Base-by-base conservation (phyloP, 1,284 basidiomycete genomes). In the Ceratobasidium sp. region DNA sequence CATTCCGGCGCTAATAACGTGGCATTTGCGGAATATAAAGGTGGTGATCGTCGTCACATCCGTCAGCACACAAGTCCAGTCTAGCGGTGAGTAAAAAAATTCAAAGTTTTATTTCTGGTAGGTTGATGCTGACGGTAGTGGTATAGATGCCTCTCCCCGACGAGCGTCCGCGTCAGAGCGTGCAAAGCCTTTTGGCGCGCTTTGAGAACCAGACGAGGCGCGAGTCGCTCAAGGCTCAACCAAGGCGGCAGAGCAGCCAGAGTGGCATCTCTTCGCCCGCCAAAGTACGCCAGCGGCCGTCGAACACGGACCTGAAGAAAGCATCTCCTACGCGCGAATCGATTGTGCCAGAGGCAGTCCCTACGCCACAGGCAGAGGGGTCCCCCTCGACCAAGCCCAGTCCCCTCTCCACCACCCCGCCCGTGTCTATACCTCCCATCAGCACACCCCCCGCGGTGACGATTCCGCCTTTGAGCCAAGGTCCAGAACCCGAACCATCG, bases 111-210 rank as follows among this genome's bases (percentile, higher is more conserved):
- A 5, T 66, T 46, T 66, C 18, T 26, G 23, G n/a, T 15, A 15
- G 15, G 46, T 39, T 63, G 33, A 39, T 39, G 3, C 44, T 13
- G 28, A 42, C 60, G 56, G 23, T 15, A 23, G 46, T 49, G 46
- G 67, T 69, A 12, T 10, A 49, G 61, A 80, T 80, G 80, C 80
- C 77, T 12, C 80, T 80, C 3, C 78, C 79, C n/a, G 75, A 80
- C 63, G 80, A 81, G 66, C 71, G 80, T 3, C 77, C 80, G 20
- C 73, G 77, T 23, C 76, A 60, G 40, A 55, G 28, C 18, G 80
- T 81, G 6, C 73, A 77, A 40, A 80, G 77, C 46, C 78, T 81
- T 58, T 79, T 79, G 40, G 80, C 80, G 20, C 68, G 71, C 15
- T 81, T 80, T 55, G 80, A 81, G 58, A 78, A 80, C 61, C 58